Conservation (phyloP, 2,329 filamentous ascomycete genomes). For the Domatiomyces globalis region DNA sequence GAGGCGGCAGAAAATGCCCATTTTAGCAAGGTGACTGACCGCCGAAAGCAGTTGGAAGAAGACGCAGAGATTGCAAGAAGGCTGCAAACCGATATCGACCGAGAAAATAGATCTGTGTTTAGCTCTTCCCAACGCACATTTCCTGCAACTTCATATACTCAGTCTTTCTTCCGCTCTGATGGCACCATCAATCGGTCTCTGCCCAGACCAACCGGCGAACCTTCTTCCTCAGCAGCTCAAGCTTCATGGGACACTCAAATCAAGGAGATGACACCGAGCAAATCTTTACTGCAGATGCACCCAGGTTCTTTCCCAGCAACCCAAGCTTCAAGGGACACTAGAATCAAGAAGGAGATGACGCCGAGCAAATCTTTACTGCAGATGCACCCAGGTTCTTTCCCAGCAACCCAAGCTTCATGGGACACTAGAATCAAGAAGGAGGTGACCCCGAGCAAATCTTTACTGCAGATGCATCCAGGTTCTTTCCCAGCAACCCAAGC, state of each 20-base stretch:
- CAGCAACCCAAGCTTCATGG: neutral
- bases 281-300: neutral
- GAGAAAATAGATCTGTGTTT: slow-evolving; percentile 5
- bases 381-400: neutral
- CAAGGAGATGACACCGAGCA: neutral
- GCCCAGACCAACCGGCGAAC: neutral
- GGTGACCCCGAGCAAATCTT: neutral
- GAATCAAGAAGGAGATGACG: neutral
- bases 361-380: neutral
- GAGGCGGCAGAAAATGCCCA: neutral
- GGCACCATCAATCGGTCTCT: slow-evolving; percentile 9
- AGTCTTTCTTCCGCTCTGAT: slow-evolving; percentile 11
- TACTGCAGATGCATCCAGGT: neutral
- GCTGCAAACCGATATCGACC: slow-evolving; percentile 22
- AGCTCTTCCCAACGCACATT: neutral
- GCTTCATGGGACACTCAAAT: neutral
- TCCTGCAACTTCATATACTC: slow-evolving; percentile 6
- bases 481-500: neutral
- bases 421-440: neutral
- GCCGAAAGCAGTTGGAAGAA: slow-evolving; percentile 12
- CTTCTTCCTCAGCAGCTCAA: neutral
- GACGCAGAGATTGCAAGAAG: slow-evolving; percentile 24
- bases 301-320: neutral
- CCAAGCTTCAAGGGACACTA: neutral
- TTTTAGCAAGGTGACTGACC: neutral